phyloP scores from a whole-genome alignment of 257 asterid species.

The Solanum ossicruentum region DNA sequence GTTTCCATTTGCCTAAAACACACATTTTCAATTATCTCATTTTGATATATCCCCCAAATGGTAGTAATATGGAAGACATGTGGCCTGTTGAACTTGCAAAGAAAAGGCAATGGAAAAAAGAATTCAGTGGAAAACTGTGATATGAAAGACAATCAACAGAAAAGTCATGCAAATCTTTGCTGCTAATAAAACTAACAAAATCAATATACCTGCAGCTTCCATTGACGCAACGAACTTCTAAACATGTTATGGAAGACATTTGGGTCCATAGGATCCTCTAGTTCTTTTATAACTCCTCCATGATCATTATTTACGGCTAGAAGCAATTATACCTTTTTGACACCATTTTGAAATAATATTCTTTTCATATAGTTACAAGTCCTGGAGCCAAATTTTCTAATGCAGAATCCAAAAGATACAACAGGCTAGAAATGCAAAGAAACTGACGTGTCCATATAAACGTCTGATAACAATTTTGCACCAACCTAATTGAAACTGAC shows the following conservation, averaged over 20 bases:
- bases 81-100: not conserved
- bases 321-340: conserved; percentile 19
- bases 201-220: conserved; percentile 53
- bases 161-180: not conserved
- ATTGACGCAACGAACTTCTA: conserved; percentile 31
- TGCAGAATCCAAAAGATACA: not conserved
- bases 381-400: not conserved
- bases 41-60: not conserved
- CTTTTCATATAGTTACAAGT: conserved; percentile 21
- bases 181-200: not conserved
- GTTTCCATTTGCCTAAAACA: not conserved
- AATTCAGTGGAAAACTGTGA: not conserved
- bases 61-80: not conserved
- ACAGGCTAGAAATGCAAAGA: not conserved
- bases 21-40: not conserved
- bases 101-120: not conserved
- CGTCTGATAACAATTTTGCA: not conserved
- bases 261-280: conserved; percentile 47
- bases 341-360: conserved; percentile 15
- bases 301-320: conserved; percentile 44
- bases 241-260: conserved; percentile 25
- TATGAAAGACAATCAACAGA: not conserved
- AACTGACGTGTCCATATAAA: not conserved
- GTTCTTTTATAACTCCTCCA: conserved; percentile 51
- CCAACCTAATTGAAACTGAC: not conserved